phyloP scores from a whole-genome alignment of 495 filamentous ascomycete genomes.

The Astrothelium subdiscretum region DNA sequence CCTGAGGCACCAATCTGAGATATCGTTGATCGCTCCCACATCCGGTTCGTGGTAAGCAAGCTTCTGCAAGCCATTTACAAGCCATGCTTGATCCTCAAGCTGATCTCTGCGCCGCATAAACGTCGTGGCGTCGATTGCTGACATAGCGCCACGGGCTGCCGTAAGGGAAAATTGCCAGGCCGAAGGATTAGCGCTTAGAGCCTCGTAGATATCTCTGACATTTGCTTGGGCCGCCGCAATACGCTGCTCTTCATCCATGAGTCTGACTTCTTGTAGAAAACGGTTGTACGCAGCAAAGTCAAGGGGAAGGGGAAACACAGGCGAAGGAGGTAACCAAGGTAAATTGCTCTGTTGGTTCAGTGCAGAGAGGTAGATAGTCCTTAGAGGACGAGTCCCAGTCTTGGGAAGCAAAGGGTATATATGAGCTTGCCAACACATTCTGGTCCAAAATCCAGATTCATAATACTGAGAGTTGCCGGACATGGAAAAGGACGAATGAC shows the following conservation, averaged over 20 bases:
- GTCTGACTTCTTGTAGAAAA: neutral
- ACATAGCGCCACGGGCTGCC: slow-evolving; percentile 10
- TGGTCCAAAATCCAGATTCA: neutral
- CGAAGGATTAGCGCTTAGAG: slow-evolving; percentile 10
- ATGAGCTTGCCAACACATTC: neutral
- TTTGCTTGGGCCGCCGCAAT: slow-evolving; percentile 13
- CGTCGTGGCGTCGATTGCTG: slow-evolving; percentile 11
- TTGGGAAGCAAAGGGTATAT: neutral
- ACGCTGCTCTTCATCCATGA: slow-evolving; percentile 13
- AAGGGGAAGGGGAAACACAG: neutral
- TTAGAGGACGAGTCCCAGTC: neutral
- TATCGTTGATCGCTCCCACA: slow-evolving; percentile 31
- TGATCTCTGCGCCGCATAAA: slow-evolving; percentile 29
- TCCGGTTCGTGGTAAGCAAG: slow-evolving; percentile 39
- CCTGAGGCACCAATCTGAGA: slow-evolving; percentile 37
- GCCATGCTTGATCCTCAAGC: slow-evolving; percentile 32
- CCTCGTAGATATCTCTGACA: slow-evolving; percentile 10
- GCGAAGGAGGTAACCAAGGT: neutral
- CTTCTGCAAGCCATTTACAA: slow-evolving; percentile 36
- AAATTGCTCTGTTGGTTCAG: neutral
- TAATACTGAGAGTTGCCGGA: neutral
- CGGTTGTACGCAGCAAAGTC: neutral
- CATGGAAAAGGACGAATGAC: neutral
- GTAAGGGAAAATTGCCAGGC: slow-evolving; percentile 8
- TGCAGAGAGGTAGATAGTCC: neutral